Base-by-base conservation (phyloP, 1,139 yeast genomes). In the Debaryomycetaceae sp. region DNA sequence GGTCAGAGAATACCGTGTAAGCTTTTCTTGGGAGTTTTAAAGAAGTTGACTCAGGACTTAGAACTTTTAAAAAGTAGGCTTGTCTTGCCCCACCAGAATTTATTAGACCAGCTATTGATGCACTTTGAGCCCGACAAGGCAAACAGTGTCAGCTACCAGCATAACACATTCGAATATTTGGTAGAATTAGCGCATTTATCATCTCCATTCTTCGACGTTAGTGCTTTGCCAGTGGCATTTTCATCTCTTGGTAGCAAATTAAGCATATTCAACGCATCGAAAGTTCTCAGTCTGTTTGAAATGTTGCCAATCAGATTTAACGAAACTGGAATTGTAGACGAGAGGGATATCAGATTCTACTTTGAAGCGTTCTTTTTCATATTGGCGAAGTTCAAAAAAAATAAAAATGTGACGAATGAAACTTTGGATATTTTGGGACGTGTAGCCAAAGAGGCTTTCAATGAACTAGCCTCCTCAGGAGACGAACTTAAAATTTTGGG, bases 1-100 rank as follows among this genome's bases (percentile, higher is more conserved):
- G 93, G 95, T 6, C 97, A 90, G 55, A 77, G 76, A 37, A 62
- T 84, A 31, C 80, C 83, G 46, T 63, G 85, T 43, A 78, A 75
- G 41, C 72, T 83, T 44, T 87, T 85, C 60, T 79, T 81, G n/a
- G 79, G 77, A 42, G 76, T 86, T 51, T 84, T 89, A 50, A 79
- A 78, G 45, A 58, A 73, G 9, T 70, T 93, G 43, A 75, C 80
- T 4, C 78, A 78, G 46, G 81, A 80, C 50, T 68, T 70, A 34
- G 65, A 61, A 6, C 59, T 75, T 17, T 59, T 84, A 41, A 68
- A 68, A 39, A 56, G 53, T 31, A 79, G 80, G 1, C 62, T 80
- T 27, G 44, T 42, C 6, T 63, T 87, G 27, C 82, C 82, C 36
- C 84, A 88, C 78, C 57, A 63, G 27, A 75, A 75, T 0, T 59